phyloP scores from a whole-genome alignment of 495 filamentous ascomycete genomes.

The Elaphomyces granulatus region DNA sequence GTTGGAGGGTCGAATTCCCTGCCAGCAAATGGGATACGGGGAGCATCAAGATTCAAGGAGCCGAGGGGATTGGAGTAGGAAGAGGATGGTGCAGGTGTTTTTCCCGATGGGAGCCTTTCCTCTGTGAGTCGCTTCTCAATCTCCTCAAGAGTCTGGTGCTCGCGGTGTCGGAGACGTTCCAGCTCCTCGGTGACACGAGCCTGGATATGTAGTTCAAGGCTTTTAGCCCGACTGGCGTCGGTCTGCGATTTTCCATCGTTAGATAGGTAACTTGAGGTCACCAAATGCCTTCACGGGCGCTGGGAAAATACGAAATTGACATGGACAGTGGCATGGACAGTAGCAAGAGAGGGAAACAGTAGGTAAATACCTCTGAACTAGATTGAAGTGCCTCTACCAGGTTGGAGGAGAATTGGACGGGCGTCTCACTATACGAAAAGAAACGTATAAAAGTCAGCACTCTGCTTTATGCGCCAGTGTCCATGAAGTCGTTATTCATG shows the following conservation, averaged over 20 bases:
- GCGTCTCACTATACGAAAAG: slow-evolving; percentile 45
- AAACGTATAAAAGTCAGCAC: background rate
- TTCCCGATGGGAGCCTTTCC: slow-evolving; percentile 17
- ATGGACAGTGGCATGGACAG: background rate
- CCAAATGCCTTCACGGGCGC: slow-evolving; percentile 3
- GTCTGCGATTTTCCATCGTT: slow-evolving; percentile 38
- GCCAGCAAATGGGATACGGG: slow-evolving; percentile 33
- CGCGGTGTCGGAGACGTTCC: slow-evolving; percentile 51
- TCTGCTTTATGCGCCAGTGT: background rate
- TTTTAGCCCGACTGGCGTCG: slow-evolving; percentile 69
- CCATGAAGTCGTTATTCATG: background rate
- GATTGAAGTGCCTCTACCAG: slow-evolving; percentile 69
- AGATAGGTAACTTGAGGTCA: background rate
- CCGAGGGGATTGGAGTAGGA: slow-evolving; percentile 16
- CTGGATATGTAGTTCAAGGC: slow-evolving; percentile 79
- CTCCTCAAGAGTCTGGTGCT: slow-evolving; percentile 40
- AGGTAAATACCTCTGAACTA: slow-evolving; percentile 60
- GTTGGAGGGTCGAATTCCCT: slow-evolving; percentile 23
- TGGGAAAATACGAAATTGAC: background rate
- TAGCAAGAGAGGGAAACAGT: slow-evolving; percentile 1
- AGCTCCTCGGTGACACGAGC: slow-evolving; percentile 76
- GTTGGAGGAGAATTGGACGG: slow-evolving; percentile 74
- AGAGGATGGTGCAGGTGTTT: slow-evolving; percentile 19
- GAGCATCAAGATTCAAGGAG: slow-evolving; percentile 34
- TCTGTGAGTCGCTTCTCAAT: slow-evolving; percentile 41